Evolutionary conservation across 1,139 yeast genomes (phyloP).

Genomic region (Trichomonascaceae sp.): DNA sequence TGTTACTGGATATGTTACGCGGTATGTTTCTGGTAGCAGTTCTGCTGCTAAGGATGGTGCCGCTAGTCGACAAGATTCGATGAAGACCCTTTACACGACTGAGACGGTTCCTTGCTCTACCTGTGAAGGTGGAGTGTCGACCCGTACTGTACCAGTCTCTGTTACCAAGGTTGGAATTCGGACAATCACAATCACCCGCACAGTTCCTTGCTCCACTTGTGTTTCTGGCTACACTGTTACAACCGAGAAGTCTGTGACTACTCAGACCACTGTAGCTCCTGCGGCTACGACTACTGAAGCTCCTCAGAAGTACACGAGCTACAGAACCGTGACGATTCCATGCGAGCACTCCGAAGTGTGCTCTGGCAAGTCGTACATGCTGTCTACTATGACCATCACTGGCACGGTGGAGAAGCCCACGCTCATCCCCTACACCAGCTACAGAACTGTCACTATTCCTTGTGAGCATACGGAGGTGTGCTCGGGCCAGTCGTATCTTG

Average conservation of each 20-base stretch:
- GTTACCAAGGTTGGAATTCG: background rate
- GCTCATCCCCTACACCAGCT: conserved; percentile 2
- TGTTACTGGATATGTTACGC: conserved; percentile 2
- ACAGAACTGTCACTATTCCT: conserved; percentile 8
- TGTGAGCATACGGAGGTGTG: conserved; percentile 7
- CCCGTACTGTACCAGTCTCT: conserved; percentile 5
- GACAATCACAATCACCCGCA: background rate
- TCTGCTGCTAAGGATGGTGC: background rate
- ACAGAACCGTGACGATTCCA: conserved; percentile 4
- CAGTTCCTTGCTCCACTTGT: conserved; percentile 4
- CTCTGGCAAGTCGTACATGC: conserved; percentile 5
- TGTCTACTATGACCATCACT: conserved; percentile 5
- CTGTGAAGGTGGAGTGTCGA: conserved; percentile 3
- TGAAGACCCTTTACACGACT: background rate
- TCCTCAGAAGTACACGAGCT: conserved; percentile 1
- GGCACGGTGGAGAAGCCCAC: background rate
- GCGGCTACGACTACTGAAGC: background rate
- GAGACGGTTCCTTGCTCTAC: conserved; percentile 6
- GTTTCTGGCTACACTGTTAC: conserved; percentile 3
- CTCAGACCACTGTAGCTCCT: background rate
- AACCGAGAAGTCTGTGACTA: no score
- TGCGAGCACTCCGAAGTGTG: conserved; percentile 5
- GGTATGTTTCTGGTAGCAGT: background rate
- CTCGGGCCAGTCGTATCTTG: conserved; percentile 5
- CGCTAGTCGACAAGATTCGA: background rate